Evolutionary conservation across 108 stramenopile species (phyloP), one percentile per base, ranked within the genome.

Genomic region (Stephanodiscus minutulus): DNA sequence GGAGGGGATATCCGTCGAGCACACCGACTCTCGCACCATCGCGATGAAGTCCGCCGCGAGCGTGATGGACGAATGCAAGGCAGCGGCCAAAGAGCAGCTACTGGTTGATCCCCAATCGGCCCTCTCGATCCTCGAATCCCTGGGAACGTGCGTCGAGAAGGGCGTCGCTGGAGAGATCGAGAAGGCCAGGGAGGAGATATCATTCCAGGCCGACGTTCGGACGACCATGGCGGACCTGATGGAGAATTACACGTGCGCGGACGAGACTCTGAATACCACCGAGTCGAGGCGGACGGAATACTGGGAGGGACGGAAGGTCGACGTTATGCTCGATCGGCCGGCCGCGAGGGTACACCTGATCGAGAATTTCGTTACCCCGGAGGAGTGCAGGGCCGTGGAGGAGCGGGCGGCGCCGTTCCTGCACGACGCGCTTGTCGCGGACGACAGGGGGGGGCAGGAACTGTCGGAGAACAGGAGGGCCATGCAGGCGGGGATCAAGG

Each of bases 221-320:
- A 85, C 65, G 31, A 53, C 66, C 13, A 85, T 93, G 74, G 85
- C 83, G 1, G 75, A 52, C 4, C 50, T 84, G 36, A 59, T 89
- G 46, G 95, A 96, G 60, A 88, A 96, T 70, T 92, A 92, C 46
- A 93, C 95, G 2, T 96, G 95, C 68, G 81, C 75, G 44, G 92
- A 93, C 72, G 70, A 76, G 13, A 53, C 50, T 1, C 48, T 91
- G 20, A 73, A 80, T 28, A 91, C 90, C 0, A 82, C 87, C 2
- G 64, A 81, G 18, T 62, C 86, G 36, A 61, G 72, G 28, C 43
- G 68, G 2, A 84, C 50, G 1, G 33, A 62, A 0, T 9, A 21
- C 5, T 88, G 81, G 77, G 47, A 68, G 57, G 44, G 55, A 31
- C 50, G 41, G 20, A 73, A 61, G 15, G 94, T 92, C 0, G 55